phyloP scores from a whole-genome alignment of 371 early-diverging fungal species.

The Rhizomucor miehei region DNA sequence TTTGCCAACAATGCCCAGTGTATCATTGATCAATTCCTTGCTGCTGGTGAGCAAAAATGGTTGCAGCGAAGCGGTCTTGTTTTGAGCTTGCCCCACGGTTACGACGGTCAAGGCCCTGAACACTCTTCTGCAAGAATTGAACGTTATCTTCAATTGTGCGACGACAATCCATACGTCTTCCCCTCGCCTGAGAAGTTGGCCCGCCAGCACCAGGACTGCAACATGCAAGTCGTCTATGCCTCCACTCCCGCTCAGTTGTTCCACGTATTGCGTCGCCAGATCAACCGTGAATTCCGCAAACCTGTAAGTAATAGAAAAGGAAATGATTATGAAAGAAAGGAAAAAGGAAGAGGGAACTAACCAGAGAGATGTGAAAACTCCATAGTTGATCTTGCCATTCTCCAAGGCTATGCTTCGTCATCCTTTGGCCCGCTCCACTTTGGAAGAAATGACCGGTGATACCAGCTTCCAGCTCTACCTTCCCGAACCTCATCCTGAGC shows the following conservation, averaged over 20 bases:
- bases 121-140: conserved; percentile 94
- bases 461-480: conserved; percentile 89
- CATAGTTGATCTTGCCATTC: conserved; percentile 76
- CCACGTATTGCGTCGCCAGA: conserved; percentile 94
- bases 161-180: conserved; percentile 89
- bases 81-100: conserved; percentile 94
- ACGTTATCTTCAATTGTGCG: conserved; percentile 92
- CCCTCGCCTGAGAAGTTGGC: conserved; percentile 79
- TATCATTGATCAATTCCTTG: conserved; percentile 96
- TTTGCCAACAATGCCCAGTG: conserved; percentile 96
- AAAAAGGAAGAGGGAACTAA: not conserved
- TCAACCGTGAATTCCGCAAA: conserved; percentile 96
- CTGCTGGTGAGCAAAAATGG: conserved; percentile 98
- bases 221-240: conserved; percentile 95
- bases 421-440: conserved; percentile 82
- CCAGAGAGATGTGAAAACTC: conserved; percentile 4
- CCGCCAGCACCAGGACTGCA: conserved; percentile 95
- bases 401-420: conserved; percentile 95
- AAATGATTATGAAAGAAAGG: not conserved
- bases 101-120: conserved; percentile 98
- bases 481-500: conserved; percentile 86
- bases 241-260: conserved; percentile 96
- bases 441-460: conserved; percentile 79
- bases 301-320: conserved; percentile 56
- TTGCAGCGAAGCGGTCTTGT: conserved; percentile 90